Evolutionary conservation across 2,329 filamentous ascomycete genomes (phyloP).

Genomic region (Akanthomyces uredinophilus): DNA sequence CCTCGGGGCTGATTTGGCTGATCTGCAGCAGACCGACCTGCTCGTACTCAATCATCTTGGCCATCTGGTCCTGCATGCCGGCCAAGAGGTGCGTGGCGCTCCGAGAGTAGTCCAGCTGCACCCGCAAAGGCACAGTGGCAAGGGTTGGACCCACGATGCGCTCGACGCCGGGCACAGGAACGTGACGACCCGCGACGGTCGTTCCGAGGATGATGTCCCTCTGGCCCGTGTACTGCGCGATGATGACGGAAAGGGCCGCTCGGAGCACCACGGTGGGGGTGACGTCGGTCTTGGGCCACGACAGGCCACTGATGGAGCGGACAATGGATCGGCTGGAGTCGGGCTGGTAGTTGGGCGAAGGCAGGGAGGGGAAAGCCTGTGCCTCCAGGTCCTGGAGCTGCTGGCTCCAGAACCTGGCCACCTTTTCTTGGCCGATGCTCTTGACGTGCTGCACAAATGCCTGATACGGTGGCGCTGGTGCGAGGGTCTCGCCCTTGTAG

Average conservation of each 20-base stretch:
- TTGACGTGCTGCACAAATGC: constrained; percentile 35
- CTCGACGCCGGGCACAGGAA: constrained; percentile 23
- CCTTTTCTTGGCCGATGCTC: background rate
- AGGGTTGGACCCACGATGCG: constrained; percentile 25
- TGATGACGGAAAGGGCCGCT: constrained; percentile 28
- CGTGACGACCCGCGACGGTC: constrained; percentile 25
- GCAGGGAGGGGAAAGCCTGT: background rate
- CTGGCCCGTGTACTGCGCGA: constrained; percentile 31
- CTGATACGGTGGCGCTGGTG: constrained; percentile 28
- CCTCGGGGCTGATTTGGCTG: constrained; percentile 20
- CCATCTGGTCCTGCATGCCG: constrained; percentile 21
- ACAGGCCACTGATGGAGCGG: background rate
- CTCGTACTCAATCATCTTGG: constrained; percentile 25
- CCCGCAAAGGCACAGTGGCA: constrained; percentile 22
- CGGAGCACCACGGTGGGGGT: constrained; percentile 22
- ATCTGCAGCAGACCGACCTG: constrained; percentile 26
- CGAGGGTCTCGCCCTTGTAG: constrained; percentile 21
- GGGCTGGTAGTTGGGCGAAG: constrained; percentile 3
- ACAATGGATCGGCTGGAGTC: constrained; percentile 10
- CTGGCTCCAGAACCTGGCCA: background rate
- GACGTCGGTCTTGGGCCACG: constrained; percentile 8
- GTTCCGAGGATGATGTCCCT: constrained; percentile 28
- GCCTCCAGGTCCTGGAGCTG: background rate
- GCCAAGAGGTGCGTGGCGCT: constrained; percentile 5
- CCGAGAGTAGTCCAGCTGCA: constrained; percentile 13